phyloP scores from a whole-genome alignment of 495 filamentous ascomycete genomes.

The Lentithecium fluviatile region DNA sequence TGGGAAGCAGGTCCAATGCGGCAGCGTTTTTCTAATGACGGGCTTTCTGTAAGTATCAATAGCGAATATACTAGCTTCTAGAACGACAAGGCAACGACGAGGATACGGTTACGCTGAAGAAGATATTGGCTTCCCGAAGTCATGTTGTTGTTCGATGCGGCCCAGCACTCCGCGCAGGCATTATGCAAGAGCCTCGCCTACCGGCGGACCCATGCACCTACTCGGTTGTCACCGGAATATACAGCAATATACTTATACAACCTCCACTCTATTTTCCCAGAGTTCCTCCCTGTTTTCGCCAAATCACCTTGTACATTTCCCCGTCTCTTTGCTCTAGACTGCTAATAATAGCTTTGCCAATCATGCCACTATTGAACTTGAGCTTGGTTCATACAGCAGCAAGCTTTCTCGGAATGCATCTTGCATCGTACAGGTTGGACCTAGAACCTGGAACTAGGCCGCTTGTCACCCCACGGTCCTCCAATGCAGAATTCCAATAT shows the following conservation, averaged over 20 bases:
- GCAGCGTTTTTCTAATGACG: too few species aligned
- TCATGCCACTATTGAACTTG: slow-evolving; percentile 20
- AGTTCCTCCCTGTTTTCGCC: slow-evolving; percentile 10
- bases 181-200: slow-evolving; percentile 26
- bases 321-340: slow-evolving; percentile 1
- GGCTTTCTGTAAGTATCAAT: neutral
- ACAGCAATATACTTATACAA: slow-evolving; percentile 30
- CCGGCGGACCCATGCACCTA: slow-evolving; percentile 23
- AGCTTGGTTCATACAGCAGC: neutral
- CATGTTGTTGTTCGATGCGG: neutral
- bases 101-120: neutral
- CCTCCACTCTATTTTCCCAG: slow-evolving; percentile 22
- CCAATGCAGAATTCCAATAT: slow-evolving; percentile 13
- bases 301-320: slow-evolving; percentile 11
- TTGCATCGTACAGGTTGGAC: slow-evolving; percentile 6
- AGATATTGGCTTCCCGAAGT: slow-evolving; percentile 14
- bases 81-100: slow-evolving; percentile 2
- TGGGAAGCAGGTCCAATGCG: neutral
- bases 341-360: slow-evolving; percentile 22
- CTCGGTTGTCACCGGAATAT: slow-evolving; percentile 31
- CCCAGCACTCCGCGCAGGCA: slow-evolving; percentile 8
- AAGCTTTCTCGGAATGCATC: slow-evolving; percentile 12
- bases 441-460: slow-evolving; percentile 21
- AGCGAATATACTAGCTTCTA: slow-evolving; percentile 17
- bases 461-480: slow-evolving; percentile 10